A percentile compares a stretch with the other conserved stretches of the same genome.
Evolutionary conservation across 768 basidiomycete species (phyloP).

Genomic region (Podaxis sp.): DNA sequence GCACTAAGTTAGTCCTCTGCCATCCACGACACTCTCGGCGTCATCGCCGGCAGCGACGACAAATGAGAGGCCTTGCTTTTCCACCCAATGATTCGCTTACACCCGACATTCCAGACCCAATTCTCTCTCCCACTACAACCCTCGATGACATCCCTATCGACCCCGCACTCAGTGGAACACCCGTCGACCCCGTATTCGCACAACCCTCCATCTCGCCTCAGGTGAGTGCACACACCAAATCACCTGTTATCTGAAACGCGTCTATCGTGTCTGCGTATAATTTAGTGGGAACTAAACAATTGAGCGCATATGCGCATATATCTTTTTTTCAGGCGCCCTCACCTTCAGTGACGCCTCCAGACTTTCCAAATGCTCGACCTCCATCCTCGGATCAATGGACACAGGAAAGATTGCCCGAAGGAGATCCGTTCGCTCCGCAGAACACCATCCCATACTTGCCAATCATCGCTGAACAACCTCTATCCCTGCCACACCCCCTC

Average conservation of each 20-base stretch:
- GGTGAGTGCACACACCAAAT: slow-evolving; percentile 5
- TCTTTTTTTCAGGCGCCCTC: slow-evolving; percentile 1
- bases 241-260: slow-evolving; percentile 39
- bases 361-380: neutral
- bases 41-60: slow-evolving; percentile 12
- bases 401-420: slow-evolving; percentile 59
- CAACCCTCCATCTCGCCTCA: slow-evolving; percentile 17
- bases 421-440: slow-evolving; percentile 78
- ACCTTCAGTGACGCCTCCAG: neutral
- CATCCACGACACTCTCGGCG: slow-evolving; percentile 6
- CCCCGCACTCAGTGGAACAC: slow-evolving; percentile 56
- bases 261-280: slow-evolving; percentile 53
- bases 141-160: slow-evolving; percentile 75
- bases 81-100: slow-evolving; percentile 41
- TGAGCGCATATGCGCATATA: neutral
- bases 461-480: slow-evolving; percentile 32
- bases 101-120: slow-evolving; percentile 56
- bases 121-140: slow-evolving; percentile 54
- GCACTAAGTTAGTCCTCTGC: slow-evolving; percentile 17
- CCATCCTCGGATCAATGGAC: slow-evolving; percentile 43
- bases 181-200: slow-evolving; percentile 49
- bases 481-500: slow-evolving; percentile 34
- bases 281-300: slow-evolving; percentile 11
- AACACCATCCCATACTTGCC: slow-evolving; percentile 48
- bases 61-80: slow-evolving; percentile 64